These are phyloP conservation scores for Berberis vulgaris DNA, from an alignment of 164 flowering plant species.

Conservation along the genomic window DNA sequence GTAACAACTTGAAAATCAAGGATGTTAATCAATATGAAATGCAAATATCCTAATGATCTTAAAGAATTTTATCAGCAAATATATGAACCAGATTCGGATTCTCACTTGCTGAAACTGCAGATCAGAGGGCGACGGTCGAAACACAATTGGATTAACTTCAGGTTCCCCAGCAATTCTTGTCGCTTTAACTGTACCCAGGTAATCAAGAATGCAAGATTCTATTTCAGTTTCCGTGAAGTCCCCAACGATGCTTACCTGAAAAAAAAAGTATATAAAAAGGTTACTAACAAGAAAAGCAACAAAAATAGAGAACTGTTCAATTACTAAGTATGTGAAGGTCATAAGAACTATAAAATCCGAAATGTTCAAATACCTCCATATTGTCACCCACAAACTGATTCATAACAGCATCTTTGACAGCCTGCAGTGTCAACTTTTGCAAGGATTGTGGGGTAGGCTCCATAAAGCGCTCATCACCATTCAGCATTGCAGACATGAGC, in stretches of 20 bases:
- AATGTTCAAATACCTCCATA: conserved; percentile 71
- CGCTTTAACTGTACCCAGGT: conserved; percentile 75
- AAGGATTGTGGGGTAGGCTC: conserved; percentile 93
- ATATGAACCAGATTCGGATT: conserved; percentile 1
- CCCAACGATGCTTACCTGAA: conserved; percentile 90
- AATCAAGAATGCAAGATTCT: conserved; percentile 90
- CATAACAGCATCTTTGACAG: conserved; percentile 92
- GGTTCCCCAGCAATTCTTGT: conserved; percentile 22
- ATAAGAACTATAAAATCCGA: not conserved
- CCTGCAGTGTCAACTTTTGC: conserved; percentile 54
- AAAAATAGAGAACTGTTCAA: not conserved
- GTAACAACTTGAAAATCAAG: no score
- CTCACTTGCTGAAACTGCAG: conserved; percentile 87
- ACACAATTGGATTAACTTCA: conserved; percentile 36
- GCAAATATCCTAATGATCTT: no score
- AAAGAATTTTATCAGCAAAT: not conserved
- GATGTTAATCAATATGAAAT: no score
- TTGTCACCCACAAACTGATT: conserved; percentile 77
- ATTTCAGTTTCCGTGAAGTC: conserved; percentile 94
- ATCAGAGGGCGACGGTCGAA: conserved; percentile 70
- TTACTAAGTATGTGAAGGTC: not conserved
- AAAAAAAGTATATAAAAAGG: not conserved
- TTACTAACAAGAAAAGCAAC: not conserved
- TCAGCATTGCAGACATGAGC: conserved; percentile 89
- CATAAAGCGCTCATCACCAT: conserved; percentile 97